phyloP scores from a whole-genome alignment of 306 rosid species.

The Cucurbita pepo region DNA sequence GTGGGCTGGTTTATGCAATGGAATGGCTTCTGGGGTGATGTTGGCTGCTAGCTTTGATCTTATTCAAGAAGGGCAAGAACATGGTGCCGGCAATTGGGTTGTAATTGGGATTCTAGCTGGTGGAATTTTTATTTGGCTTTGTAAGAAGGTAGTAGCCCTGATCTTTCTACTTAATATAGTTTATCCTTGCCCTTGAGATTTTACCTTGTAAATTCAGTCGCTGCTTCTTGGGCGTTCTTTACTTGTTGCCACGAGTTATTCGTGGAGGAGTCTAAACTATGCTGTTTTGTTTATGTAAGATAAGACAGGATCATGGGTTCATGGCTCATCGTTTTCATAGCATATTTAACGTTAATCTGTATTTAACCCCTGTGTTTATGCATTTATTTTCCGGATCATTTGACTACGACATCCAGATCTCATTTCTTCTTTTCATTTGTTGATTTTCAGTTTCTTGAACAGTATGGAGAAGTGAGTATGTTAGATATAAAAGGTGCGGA shows the following conservation, averaged over 20 bases:
- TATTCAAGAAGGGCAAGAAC: constrained; percentile 82
- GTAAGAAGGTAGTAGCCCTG: constrained; percentile 56
- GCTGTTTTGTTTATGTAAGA: not conserved
- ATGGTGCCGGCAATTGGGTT: constrained; percentile 87
- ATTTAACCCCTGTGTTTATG: too few relatives aligned
- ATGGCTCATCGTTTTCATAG: not conserved
- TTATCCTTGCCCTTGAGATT: not conserved
- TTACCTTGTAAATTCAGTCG: not conserved
- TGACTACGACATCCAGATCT: not conserved
- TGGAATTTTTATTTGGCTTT: constrained; percentile 82
- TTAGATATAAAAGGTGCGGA: constrained; percentile 97
- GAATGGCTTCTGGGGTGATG: constrained; percentile 99
- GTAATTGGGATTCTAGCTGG: constrained; percentile 76
- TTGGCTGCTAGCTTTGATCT: constrained; percentile 97
- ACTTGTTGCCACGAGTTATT: not conserved
- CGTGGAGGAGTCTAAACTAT: not conserved
- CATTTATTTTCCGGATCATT: not conserved
- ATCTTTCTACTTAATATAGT: not conserved
- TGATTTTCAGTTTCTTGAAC: constrained; percentile 84
- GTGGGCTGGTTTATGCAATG: constrained; percentile 97
- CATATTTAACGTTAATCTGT: not conserved
- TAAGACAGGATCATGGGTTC: not conserved
- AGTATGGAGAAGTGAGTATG: constrained; percentile 97
- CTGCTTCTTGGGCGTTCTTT: not conserved
- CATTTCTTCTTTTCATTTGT: not conserved